Base-by-base conservation (phyloP, 768 basidiomycete species). In the Fomitopsis pulvina region DNA sequence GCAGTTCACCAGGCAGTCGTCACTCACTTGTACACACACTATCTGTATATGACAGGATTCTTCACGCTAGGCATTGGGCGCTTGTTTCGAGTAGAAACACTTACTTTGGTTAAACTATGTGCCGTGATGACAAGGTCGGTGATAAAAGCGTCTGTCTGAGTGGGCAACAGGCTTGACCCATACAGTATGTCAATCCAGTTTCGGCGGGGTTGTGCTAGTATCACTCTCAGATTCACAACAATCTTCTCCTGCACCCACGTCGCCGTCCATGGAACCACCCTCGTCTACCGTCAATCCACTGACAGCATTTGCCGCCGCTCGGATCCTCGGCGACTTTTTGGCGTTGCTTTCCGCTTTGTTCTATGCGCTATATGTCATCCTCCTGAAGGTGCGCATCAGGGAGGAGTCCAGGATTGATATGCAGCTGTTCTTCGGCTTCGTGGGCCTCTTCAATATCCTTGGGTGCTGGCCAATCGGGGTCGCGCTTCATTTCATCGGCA, bases 371-470 rank as follows among this genome's bases (percentile, higher is more conserved):
- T 98, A 98, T 66, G 83, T 93, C 39, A 85, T 86, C 54, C 73
- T 95, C 43, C 76, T 98, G 60, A 98, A 97, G 67, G 86, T 93
- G 40, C 80, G 81, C 49, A 87, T 96, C 46, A 80, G 77, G 39
- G 75, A 77, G 29, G 91, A 94, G 61, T 85, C 86, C 4, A 77
- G 91, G 47, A 78, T 93, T 57, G 83, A 94, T 63, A 93, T 94
- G 92, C 87, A 92, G 55, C 73, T 94, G 25, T 94, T 96, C 72
- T 93, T 96, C 60, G 94, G 94, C 21, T 95, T 90, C 56, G 92
- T 95, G 24, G 92, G 93, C 9, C 69, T 92, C 12, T 90, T 89
- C 72, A 95, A 89, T 64, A 80, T 91, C 61, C 52, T 87, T 4
- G 64, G 72, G 14, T 79, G 79, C 52, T 87, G 89, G 81, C 91